Conservation (phyloP, 129 eudicot species). For the Chrysanthemum makinoi region DNA sequence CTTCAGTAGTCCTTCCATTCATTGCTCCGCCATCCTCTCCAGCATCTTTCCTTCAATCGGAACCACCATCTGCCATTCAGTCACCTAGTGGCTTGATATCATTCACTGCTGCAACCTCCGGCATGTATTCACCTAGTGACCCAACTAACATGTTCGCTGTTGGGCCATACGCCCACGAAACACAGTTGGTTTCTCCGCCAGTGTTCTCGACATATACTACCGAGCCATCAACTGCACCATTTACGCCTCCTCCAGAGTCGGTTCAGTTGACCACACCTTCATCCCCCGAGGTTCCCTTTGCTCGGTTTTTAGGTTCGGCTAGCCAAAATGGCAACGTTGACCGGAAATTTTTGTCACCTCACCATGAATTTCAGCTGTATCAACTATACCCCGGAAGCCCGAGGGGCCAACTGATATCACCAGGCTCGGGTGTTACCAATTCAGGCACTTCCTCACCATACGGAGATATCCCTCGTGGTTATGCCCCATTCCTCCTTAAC, state of each 20-base stretch:
- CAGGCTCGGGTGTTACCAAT: slow-evolving; percentile 68
- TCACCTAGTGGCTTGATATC: slow-evolving; percentile 70
- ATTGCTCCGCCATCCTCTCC: slow-evolving; percentile 98
- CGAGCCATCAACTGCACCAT: slow-evolving; percentile 97
- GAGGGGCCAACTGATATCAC: slow-evolving; percentile 85
- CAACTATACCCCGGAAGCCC: slow-evolving; percentile 97
- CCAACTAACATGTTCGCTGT: slow-evolving; percentile 78
- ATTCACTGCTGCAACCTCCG: slow-evolving; percentile 54
- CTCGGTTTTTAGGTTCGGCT: slow-evolving; percentile 78
- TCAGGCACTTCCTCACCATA: slow-evolving; percentile 91
- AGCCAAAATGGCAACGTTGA: slow-evolving; percentile 44
- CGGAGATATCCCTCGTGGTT: slow-evolving; percentile 34
- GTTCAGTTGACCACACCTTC: slow-evolving; percentile 94
- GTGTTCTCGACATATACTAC: slow-evolving; percentile 86
- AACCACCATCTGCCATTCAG: slow-evolving; percentile 68
- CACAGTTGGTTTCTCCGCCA: slow-evolving; percentile 90
- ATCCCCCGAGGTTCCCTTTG: slow-evolving; percentile 98
- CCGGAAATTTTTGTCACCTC: slow-evolving; percentile 47
- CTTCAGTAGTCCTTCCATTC: slow-evolving; percentile 59
- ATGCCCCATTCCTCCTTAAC: slow-evolving; percentile 45
- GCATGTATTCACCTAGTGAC: slow-evolving; percentile 79
- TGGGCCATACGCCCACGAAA: slow-evolving; percentile 95
- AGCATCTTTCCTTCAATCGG: slow-evolving; percentile 88
- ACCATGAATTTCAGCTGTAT: slow-evolving; percentile 70
- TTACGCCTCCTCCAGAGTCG: slow-evolving; percentile 92